phyloP scores from a whole-genome alignment of 192 early-diverging fungal genomes.

The Spinellus fusiger region DNA sequence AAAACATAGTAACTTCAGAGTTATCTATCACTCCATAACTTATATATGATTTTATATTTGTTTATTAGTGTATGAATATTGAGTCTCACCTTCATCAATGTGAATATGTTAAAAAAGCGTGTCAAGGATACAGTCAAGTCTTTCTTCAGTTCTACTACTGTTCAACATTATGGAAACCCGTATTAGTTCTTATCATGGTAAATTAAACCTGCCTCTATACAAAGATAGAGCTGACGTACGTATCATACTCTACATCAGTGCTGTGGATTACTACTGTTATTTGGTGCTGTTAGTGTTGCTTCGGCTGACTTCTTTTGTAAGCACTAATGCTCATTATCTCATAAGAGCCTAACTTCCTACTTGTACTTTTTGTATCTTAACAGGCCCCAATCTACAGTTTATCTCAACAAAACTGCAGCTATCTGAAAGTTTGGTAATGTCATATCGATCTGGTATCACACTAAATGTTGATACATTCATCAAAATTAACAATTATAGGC shows the following conservation, averaged over 20 bases:
- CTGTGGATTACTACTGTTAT: constrained; percentile 49
- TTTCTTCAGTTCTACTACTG: constrained; percentile 55
- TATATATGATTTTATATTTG: too few relatives aligned
- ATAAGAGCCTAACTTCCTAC: neutral
- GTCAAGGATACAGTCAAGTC: constrained; percentile 48
- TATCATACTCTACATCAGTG: constrained; percentile 25
- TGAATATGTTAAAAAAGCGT: constrained; percentile 52
- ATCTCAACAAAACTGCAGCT: constrained; percentile 67
- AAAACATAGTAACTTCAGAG: too few relatives aligned
- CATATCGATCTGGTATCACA: neutral
- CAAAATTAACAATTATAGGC: constrained; percentile 33
- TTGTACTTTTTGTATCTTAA: constrained; percentile 1
- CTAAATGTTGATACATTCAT: neutral
- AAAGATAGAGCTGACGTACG: neutral
- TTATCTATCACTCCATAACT: too few relatives aligned
- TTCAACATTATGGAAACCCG: constrained; percentile 19
- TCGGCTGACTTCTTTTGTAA: constrained; percentile 78
- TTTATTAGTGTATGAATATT: constrained; percentile 16
- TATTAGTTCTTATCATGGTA: constrained; percentile 38
- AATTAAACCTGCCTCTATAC: constrained; percentile 2
- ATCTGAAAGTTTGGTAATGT: constrained; percentile 72
- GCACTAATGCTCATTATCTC: neutral
- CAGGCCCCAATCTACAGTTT: constrained; percentile 76
- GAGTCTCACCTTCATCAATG: constrained; percentile 40
- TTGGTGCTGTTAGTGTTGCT: constrained; percentile 64